A percentile compares a stretch with the other conserved stretches of the same genome.
These are phyloP conservation scores for Pseudocohnilembus persalinus DNA, from an alignment of 169 alveolate genomes.

Conservation along the genomic window DNA sequence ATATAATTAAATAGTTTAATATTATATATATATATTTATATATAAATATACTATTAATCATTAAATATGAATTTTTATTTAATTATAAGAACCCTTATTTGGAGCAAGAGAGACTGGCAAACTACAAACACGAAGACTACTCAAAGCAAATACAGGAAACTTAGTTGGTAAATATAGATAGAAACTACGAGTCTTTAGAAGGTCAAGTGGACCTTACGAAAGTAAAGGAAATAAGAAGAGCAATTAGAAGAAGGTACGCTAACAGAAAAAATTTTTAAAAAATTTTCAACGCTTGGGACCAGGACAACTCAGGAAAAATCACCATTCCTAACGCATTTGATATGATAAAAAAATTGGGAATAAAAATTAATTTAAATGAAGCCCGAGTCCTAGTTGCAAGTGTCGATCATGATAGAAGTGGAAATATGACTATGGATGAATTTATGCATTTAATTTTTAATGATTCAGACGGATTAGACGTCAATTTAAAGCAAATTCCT, in stretches of 20 bases:
- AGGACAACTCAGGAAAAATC: conserved; percentile 56
- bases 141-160: conserved; percentile 78
- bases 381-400: conserved; percentile 74
- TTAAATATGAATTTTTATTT: background rate
- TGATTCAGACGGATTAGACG: conserved; percentile 65
- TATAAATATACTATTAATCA: background rate
- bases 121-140: conserved; percentile 58
- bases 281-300: conserved; percentile 81
- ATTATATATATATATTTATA: too few relatives aligned
- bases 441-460: conserved; percentile 78
- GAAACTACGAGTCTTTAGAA: conserved; percentile 66
- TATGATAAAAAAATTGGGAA: conserved; percentile 79
- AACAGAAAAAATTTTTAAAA: conserved; percentile 72
- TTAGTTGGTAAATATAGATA: conserved; percentile 65
- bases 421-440: conserved; percentile 72
- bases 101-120: conserved; percentile 8
- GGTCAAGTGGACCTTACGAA: conserved; percentile 77
- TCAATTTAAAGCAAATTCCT: conserved; percentile 56
- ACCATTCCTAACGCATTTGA: conserved; percentile 62
- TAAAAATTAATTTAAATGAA: conserved; percentile 78
- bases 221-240: conserved; percentile 81
- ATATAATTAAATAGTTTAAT: too few relatives aligned
- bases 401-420: conserved; percentile 73
- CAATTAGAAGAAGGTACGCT: conserved; percentile 80
- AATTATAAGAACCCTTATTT: background rate